Base-by-base conservation (phyloP, 1,284 basidiomycete genomes). In the Cerrena zonata region DNA sequence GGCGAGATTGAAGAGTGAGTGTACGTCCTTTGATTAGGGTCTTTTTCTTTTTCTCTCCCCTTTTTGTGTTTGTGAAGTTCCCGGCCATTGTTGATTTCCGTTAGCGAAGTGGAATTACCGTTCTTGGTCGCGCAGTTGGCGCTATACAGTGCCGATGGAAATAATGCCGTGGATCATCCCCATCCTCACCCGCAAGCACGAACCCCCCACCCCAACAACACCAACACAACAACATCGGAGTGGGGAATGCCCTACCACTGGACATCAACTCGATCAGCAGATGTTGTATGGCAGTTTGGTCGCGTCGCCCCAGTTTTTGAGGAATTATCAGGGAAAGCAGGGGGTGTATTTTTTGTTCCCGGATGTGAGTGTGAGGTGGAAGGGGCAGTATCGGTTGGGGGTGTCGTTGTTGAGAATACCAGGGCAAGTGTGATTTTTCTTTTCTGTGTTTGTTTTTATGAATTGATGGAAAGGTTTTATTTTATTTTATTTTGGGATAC, bases 261-360 rank as follows among this genome's bases (percentile, higher is more conserved):
- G n/a, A n/a, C 71, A 71, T 38, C 71, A 77, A 12, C 74, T 15
- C 11, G 24, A 42, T 18, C 24, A 77, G 48, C 78, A 82, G 40
- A 77, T 86, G 55, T 74, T 94, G 18, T 91, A 94, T 64, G 93
- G 93, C 36, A 89, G 85, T 52, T 71, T 93, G 23, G 89, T 94
- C 24, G 84, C 91, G 12, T 85, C 86, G 0, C 80, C 89, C 1
- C 82, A 90, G 41, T 79, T 85, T 48, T 73, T 92, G 61, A 79
- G 85, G 55, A 86, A 93, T 63, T 74, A 84, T 38, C 81, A 88
- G 64, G 89, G 89, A 39, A 80, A 84, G 34, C 73, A 77, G 56
- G 89, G 89, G 5, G 73, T 89, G 30, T 94, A 89, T 67, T 94
- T 95, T 62, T 71, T 93, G 47, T 95, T 94, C 62, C 86, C 92